Evolutionary conservation across 2,329 filamentous ascomycete species (phyloP), one percentile per base, ranked within the genome.

Genomic region (Ceratocystis harringtonii): DNA sequence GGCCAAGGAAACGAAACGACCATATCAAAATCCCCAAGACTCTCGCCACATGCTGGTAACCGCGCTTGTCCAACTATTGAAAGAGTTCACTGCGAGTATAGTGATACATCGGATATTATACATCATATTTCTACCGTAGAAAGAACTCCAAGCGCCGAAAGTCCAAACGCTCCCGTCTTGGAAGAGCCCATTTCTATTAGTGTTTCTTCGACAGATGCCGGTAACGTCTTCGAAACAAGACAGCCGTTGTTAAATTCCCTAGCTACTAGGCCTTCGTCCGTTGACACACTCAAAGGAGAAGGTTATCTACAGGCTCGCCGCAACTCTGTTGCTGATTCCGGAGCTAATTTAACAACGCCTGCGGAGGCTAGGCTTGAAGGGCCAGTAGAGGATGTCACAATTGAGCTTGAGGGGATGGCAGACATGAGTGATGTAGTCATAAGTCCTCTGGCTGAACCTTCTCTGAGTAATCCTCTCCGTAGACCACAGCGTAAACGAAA

Each of bases 381-480:
- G 10, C 28, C 25, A 30, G 32, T 58, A 58, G 15, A 25, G 5
- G 28, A 58, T 19, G 17, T 58, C 8, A 58, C 28, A 30, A 36
- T 36, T 2, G 55, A n/a, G n/a, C 28, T 36, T 3, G 55, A 58
- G 7, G 32, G 55, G 5, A n/a, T n/a, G 17, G n/a, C 45, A 5
- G 58, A 52, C 4, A 48, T n/a, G n/a, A 61, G 36, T 6, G 63
- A 65, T 55, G 32, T 65, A 2, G 63, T 65, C 4, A 58, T 67
- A 44, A 67, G 66, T n/a, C 66, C 66, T 5, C 36, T 67, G 15
- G 66, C 63, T 6, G 66, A 67, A 22, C 63, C 63, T 41, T 61
- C 66, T 12, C 52, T 50, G 50, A 67, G 45, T 10, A 43, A 60
- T 43, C 48, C 66, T 1, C 32, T 44, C n/a, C 30, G 36, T 52